These are phyloP conservation scores for Heliamphora pulchella DNA, from an alignment of 179 eudicot species.

Conservation along the genomic window DNA sequence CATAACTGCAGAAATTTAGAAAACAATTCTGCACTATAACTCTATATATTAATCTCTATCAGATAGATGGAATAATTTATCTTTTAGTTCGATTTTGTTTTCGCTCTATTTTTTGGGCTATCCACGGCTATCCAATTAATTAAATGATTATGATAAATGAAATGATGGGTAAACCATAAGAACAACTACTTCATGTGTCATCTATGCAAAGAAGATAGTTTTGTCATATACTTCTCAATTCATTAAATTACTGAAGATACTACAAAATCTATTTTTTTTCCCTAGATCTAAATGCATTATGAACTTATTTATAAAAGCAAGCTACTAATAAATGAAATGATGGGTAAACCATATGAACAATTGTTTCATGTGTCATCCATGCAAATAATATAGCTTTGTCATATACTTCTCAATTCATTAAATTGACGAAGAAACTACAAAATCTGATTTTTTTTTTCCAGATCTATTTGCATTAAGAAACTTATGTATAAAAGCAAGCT, in stretches of 20 bases:
- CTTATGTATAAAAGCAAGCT: not conserved
- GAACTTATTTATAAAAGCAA: not conserved
- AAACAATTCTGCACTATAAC: not conserved
- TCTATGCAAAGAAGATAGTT: not conserved
- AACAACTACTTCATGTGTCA: not conserved
- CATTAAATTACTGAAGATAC: not conserved
- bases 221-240: not conserved
- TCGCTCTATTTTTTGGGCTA: not conserved
- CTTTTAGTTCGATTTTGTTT: not conserved
- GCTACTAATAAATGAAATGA: not conserved
- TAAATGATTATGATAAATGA: not conserved
- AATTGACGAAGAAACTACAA: not conserved
- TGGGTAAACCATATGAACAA: too few relatives aligned
- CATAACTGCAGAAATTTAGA: not conserved
- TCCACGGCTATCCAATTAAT: not conserved
- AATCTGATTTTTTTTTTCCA: not conserved
- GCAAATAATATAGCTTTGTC: not conserved
- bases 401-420: not conserved
- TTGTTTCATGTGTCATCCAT: not conserved
- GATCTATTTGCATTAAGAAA: not conserved
- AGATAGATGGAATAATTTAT: not conserved
- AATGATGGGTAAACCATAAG: not conserved
- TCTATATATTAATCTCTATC: not conserved
- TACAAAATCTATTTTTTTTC: not conserved
- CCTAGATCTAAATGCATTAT: not conserved